Evolutionary conservation across 345 rosid genomes (phyloP), one percentile per base, ranked within the genome.

Genomic region (Citrus reticulata): DNA sequence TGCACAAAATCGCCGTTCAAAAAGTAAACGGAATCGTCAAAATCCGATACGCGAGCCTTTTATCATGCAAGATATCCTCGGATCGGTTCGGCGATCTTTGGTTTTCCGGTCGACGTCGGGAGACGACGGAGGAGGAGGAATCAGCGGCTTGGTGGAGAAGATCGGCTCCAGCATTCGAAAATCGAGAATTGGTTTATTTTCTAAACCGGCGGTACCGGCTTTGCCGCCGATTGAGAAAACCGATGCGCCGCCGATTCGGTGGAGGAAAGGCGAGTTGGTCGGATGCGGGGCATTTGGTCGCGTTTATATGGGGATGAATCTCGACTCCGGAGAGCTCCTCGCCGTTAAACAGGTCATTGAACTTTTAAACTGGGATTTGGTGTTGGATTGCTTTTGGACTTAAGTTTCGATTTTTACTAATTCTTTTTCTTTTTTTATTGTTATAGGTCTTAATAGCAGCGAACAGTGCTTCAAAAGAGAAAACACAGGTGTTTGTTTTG

Each of bases 61-160:
- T 30, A 55, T 2, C 35, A 93, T 95, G 97, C 98, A 93, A 75
- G 98, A 92, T 29, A 77, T 95, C 42, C 79, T 95, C 76, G 98
- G 95, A 85, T 93, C 98, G 79, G 97, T 95, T 58, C 89, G 98
- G 76, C 91, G 93, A 77, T 95, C 98, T 58, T 65, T 93, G 13
- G 93, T 83, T 39, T 92, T 93, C 80, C 93, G 95, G 72, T 78
- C 92, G 7, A 75, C 86, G 27, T n/a, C 84, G 22, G 86, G 86
- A 34, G 87, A 85, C 22, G 91, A 85, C 46, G 87, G 78, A 63
- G 60, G 70, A 39, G 85, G 85, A 70, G 85, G 85, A 67, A 78
- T 89, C 60, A 86, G 89, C 46, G 85, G 85, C 63, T 78, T 93
- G 32, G 89, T 93, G 16, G 97, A 91, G 72, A 93, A 90, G 88